These are phyloP conservation scores for Colletotrichum tamarilloi DNA, from an alignment of 2,329 filamentous ascomycete species.

Conservation along the genomic window DNA sequence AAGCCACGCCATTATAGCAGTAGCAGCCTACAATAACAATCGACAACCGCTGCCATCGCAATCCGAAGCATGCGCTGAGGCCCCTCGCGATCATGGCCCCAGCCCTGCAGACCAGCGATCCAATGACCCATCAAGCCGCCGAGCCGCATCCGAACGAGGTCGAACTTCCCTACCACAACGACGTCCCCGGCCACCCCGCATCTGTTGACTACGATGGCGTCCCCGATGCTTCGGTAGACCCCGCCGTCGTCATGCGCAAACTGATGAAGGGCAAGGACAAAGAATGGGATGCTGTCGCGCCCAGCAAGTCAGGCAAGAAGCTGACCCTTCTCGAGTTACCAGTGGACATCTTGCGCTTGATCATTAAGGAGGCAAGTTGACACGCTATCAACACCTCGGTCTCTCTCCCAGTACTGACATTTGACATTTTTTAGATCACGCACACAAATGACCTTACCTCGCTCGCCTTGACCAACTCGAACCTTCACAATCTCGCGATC, in stretches of 20 bases:
- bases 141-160: slow-evolving; percentile 26
- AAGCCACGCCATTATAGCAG: not conserved
- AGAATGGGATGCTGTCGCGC: slow-evolving; percentile 73
- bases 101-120: slow-evolving; percentile 30
- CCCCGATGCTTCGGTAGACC: slow-evolving; percentile 34
- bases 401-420: slow-evolving; percentile 20
- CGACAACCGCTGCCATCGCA: not conserved
- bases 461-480: slow-evolving; percentile 81
- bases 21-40: not conserved
- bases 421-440: slow-evolving; percentile 66
- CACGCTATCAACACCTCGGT: slow-evolving; percentile 13
- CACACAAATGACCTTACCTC: slow-evolving; percentile 86
- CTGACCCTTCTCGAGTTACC: slow-evolving; percentile 79
- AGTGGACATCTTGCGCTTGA: slow-evolving; percentile 80
- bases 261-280: slow-evolving; percentile 69
- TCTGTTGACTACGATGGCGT: slow-evolving; percentile 7
- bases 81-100: slow-evolving; percentile 32
- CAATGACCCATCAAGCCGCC: slow-evolving; percentile 27
- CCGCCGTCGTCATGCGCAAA: slow-evolving; percentile 42
- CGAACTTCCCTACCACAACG: slow-evolving; percentile 16
- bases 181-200: not conserved
- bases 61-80: slow-evolving; percentile 27
- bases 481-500: slow-evolving; percentile 78
- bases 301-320: slow-evolving; percentile 31
- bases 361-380: slow-evolving; percentile 77